phyloP scores from a whole-genome alignment of 2,329 filamentous ascomycete genomes.

The Hypomyces perniciosus region DNA sequence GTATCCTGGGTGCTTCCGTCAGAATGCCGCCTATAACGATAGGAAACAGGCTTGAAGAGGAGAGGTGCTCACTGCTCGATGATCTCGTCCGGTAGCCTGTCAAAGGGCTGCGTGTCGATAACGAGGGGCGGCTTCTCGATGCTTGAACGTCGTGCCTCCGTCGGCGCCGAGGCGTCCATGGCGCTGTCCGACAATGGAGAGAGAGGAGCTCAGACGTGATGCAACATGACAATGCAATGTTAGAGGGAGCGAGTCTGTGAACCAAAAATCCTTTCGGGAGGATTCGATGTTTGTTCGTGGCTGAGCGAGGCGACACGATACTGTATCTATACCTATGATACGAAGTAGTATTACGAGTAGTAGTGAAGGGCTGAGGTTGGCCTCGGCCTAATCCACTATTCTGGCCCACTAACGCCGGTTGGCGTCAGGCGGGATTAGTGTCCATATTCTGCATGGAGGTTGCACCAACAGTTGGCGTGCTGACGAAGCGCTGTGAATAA shows the following conservation, averaged over 20 bases:
- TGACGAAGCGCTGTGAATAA: too few relatives aligned
- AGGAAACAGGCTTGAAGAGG: not conserved
- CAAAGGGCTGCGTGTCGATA: slow-evolving; percentile 22
- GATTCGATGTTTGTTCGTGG: not conserved
- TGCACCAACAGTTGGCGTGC: too few relatives aligned
- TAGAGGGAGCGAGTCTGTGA: not conserved
- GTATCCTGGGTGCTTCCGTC: slow-evolving; percentile 42
- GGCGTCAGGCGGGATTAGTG: too few relatives aligned
- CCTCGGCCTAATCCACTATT: too few relatives aligned
- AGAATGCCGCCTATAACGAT: not conserved
- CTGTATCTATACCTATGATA: too few relatives aligned
- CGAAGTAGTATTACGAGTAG: too few relatives aligned
- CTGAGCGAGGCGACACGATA: too few relatives aligned
- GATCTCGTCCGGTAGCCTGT: slow-evolving; percentile 60
- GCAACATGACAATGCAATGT: slow-evolving; percentile 3
- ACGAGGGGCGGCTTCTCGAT: slow-evolving; percentile 29
- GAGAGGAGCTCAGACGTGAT: not conserved
- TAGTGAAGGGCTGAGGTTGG: too few relatives aligned
- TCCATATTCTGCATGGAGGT: too few relatives aligned
- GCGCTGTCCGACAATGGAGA: slow-evolving; percentile 15
- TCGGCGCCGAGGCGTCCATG: slow-evolving; percentile 24
- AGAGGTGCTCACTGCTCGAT: slow-evolving; percentile 56
- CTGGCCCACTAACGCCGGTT: too few relatives aligned
- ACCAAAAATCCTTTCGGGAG: not conserved
- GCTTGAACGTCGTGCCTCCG: slow-evolving; percentile 27